These are phyloP conservation scores for Suillus subaureus DNA, from an alignment of 768 basidiomycete genomes.

Conservation along the genomic window DNA sequence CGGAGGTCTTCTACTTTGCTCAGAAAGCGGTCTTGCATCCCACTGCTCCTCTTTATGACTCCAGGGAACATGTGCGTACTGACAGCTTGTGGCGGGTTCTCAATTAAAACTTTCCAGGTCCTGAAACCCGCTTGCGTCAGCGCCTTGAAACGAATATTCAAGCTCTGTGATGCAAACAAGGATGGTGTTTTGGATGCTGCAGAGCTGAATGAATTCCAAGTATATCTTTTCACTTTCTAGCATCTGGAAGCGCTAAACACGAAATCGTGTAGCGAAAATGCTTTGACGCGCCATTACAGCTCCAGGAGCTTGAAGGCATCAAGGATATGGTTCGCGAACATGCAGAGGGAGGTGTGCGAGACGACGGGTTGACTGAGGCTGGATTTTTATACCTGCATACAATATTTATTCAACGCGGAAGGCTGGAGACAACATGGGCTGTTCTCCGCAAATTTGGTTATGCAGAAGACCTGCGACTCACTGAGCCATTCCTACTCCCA, in stretches of 20 bases:
- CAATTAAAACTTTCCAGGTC: conserved; percentile 49
- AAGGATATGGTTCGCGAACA: conserved; percentile 86
- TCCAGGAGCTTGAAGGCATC: conserved; percentile 95
- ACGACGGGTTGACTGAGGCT: conserved; percentile 84
- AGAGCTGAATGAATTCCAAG: conserved; percentile 97
- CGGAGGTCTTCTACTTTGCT: conserved; percentile 98
- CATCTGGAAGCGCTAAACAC: conserved; percentile 11
- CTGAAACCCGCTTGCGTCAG: conserved; percentile 90
- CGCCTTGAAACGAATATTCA: conserved; percentile 93
- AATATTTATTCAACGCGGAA: conserved; percentile 93
- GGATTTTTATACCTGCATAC: conserved; percentile 96
- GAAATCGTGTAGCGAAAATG: conserved; percentile 75
- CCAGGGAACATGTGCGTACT: conserved; percentile 83
- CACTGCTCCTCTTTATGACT: conserved; percentile 96
- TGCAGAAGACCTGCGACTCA: conserved; percentile 88
- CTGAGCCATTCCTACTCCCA: conserved; percentile 85
- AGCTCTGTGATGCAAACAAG: conserved; percentile 92
- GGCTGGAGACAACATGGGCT: conserved; percentile 98
- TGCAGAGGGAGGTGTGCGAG: conserved; percentile 72
- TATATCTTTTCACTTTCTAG: conserved; percentile 30
- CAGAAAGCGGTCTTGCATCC: conserved; percentile 98
- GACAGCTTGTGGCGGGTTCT: conserved; percentile 13
- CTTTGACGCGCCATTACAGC: conserved; percentile 90
- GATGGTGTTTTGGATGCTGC: conserved; percentile 88
- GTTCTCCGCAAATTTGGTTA: conserved; percentile 95